Evolutionary conservation across 192 early-diverging fungal species (phyloP).

Genomic region (Mortierella hygrophila): DNA sequence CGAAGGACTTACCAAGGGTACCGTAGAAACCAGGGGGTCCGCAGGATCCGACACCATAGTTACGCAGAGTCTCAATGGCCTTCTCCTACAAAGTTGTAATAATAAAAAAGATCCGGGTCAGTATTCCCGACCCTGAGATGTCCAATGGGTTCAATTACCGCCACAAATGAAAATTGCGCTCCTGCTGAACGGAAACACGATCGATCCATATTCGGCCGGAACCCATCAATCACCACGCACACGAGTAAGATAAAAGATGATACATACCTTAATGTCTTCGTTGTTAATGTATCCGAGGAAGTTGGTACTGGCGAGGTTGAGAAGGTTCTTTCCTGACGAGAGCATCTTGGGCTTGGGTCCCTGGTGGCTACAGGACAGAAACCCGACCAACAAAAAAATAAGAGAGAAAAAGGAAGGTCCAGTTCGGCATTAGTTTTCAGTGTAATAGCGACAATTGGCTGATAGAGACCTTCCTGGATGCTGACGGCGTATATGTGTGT

Average conservation of each 20-base stretch:
- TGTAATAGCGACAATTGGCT: too few species aligned
- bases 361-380: constrained; percentile 49
- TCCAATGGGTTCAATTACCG: constrained; percentile 8
- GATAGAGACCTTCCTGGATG: too few species aligned
- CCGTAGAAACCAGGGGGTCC: constrained; percentile 97
- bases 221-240: background rate
- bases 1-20: constrained; percentile 63
- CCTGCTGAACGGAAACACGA: background rate
- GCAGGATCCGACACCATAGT: constrained; percentile 97
- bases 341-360: constrained; percentile 74
- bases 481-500: too few species aligned
- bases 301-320: constrained; percentile 92
- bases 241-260: background rate
- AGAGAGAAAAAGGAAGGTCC: background rate
- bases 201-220: background rate
- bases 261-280: constrained; percentile 72
- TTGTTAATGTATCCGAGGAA: constrained; percentile 86
- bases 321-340: constrained; percentile 69
- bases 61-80: constrained; percentile 85
- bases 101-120: background rate
- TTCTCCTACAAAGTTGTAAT: constrained; percentile 63
- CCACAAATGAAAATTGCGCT: background rate
- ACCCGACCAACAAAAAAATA: background rate
- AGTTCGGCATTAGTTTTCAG: background rate
- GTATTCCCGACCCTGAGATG: background rate